Conservation (phyloP, 2,329 filamentous ascomycete genomes). For the Gnomoniopsis smithogilvyi region DNA sequence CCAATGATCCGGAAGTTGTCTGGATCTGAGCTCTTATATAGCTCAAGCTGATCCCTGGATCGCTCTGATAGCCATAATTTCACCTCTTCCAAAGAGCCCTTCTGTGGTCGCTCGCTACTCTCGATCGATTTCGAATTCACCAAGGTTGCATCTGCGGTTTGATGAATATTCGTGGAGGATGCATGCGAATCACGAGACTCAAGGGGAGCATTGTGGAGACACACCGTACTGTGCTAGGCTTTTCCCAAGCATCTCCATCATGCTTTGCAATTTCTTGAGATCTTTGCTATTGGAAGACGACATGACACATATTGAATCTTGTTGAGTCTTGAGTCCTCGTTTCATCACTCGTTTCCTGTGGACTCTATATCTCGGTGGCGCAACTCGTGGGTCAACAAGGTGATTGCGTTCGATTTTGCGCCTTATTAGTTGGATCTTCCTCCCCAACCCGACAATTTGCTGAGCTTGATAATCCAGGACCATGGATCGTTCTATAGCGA, state of each 20-base stretch:
- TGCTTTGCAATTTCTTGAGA: not conserved
- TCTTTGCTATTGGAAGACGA: not conserved
- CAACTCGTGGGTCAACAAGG: no score
- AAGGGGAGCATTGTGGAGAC: not conserved
- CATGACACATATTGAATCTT: not conserved
- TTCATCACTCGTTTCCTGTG: not conserved
- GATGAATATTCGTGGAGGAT: no score
- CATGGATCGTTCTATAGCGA: not conserved
- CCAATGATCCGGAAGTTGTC: not conserved
- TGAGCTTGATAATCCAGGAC: not conserved
- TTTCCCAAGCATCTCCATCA: not conserved
- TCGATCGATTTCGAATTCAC: not conserved
- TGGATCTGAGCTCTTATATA: not conserved
- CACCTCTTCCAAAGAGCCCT: not conserved
- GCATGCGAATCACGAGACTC: no score
- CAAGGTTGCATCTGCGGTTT: not conserved
- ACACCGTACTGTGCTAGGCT: not conserved
- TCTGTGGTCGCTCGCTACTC: not conserved
- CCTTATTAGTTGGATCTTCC: not conserved
- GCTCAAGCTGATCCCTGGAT: not conserved
- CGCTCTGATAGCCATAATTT: not conserved
- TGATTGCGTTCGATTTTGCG: no score
- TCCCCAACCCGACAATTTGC: not conserved
- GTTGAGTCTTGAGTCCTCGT: not conserved
- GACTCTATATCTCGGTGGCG: no score